These are phyloP conservation scores for Candida peoriensis DNA, from an alignment of 805 yeast genomes.

Conservation along the genomic window DNA sequence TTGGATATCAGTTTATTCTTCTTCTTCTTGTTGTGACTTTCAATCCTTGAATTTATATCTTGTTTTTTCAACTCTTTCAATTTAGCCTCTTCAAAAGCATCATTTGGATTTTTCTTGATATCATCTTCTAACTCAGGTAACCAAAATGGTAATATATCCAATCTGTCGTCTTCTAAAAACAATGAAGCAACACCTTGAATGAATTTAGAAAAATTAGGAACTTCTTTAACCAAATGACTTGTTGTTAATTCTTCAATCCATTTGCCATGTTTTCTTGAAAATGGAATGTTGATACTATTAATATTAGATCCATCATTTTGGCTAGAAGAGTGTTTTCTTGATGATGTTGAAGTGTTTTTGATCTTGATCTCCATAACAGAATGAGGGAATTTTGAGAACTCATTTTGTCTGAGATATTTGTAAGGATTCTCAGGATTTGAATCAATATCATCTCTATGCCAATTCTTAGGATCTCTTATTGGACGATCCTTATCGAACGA, in stretches of 20 bases:
- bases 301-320: slow-evolving; percentile 28
- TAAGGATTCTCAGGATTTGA: slow-evolving; percentile 65
- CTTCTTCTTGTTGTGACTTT: slow-evolving; percentile 1
- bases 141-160: slow-evolving; percentile 93
- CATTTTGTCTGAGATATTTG: slow-evolving; percentile 78
- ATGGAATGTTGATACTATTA: slow-evolving; percentile 31
- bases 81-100: slow-evolving; percentile 65
- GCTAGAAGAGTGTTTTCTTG: too few species aligned
- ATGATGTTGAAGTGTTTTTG: slow-evolving; percentile 39
- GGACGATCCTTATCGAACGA: slow-evolving; percentile 80
- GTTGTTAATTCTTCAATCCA: slow-evolving; percentile 89
- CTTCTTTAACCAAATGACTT: slow-evolving; percentile 83
- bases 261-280: slow-evolving; percentile 45
- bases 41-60: slow-evolving; percentile 33
- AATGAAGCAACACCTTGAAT: slow-evolving; percentile 89
- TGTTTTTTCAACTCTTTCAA: slow-evolving; percentile 44
- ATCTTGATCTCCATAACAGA: slow-evolving; percentile 85
- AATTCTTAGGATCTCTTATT: slow-evolving; percentile 76
- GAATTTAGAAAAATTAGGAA: slow-evolving; percentile 89
- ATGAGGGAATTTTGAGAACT: slow-evolving; percentile 76
- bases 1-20: slow-evolving; percentile 1
- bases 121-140: slow-evolving; percentile 81
- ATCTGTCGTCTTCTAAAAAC: slow-evolving; percentile 83
- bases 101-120: slow-evolving; percentile 72
- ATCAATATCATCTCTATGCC: slow-evolving; percentile 95